Conservation (phyloP, 768 basidiomycete genomes). For the Russula earlei region DNA sequence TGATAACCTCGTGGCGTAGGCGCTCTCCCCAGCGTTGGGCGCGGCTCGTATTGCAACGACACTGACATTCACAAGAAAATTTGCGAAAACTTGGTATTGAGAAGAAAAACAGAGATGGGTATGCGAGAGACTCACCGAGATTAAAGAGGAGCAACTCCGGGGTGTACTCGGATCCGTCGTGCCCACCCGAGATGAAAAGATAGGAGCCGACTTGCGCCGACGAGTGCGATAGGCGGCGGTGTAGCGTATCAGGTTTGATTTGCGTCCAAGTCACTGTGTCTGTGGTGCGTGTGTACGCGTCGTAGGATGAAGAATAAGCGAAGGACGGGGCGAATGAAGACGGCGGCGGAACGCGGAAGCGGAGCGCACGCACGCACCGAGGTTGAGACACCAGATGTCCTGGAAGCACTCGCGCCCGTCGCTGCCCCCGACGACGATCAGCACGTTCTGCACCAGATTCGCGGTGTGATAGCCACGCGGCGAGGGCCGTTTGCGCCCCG, state of each 20-base stretch:
- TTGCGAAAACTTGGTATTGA: too few relatives aligned
- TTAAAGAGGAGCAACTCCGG: conserved; percentile 77
- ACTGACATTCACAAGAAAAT: too few relatives aligned
- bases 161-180: conserved; percentile 68
- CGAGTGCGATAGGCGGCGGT: conserved; percentile 73
- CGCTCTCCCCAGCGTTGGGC: conserved; percentile 54
- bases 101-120: too few relatives aligned
- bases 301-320: not conserved
- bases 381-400: conserved; percentile 79
- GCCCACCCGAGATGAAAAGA: conserved; percentile 83
- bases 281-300: not conserved
- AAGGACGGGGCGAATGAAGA: conserved; percentile 29
- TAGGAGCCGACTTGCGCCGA: conserved; percentile 89
- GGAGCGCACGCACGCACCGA: conserved; percentile 46
- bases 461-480: conserved; percentile 86
- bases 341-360: too few relatives aligned
- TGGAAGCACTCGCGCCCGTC: conserved; percentile 84
- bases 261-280: conserved; percentile 31
- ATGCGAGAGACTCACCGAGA: conserved; percentile 63
- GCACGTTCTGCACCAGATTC: conserved; percentile 74
- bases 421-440: conserved; percentile 86
- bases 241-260: conserved; percentile 32
- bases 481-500: conserved; percentile 42
- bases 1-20: conserved; percentile 82
- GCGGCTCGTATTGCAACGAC: conserved; percentile 73